These are phyloP conservation scores for Rhynchospora tenuis DNA, from an alignment of 176 grass and related monocot species.

Conservation along the genomic window DNA sequence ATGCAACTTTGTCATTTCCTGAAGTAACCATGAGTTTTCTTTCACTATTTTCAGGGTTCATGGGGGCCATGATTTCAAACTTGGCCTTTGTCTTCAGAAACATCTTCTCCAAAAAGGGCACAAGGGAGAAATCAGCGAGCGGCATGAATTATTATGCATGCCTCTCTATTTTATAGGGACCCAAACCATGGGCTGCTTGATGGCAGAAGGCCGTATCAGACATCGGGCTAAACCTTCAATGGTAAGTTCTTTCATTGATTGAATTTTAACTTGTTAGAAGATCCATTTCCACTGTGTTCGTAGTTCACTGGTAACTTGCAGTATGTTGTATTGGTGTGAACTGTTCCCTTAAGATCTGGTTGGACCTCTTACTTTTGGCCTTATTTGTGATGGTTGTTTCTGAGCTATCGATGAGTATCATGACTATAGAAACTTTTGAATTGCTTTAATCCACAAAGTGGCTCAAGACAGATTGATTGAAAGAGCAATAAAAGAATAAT, in stretches of 20 bases:
- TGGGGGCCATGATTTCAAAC: conserved; percentile 98
- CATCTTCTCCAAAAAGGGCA: conserved; percentile 87
- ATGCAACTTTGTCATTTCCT: not conserved
- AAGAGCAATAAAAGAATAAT: too few species aligned
- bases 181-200: conserved; percentile 73
- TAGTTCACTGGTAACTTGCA: not conserved
- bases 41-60: conserved; percentile 57
- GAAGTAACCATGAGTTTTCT: not conserved
- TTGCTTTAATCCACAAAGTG: too few species aligned
- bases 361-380: conserved; percentile 16
- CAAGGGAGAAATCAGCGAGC: conserved; percentile 74
- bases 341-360: not conserved
- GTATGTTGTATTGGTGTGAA: not conserved
- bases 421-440: too few species aligned
- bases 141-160: conserved; percentile 98
- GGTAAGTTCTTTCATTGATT: conserved; percentile 35
- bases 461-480: too few species aligned
- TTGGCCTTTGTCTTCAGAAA: conserved; percentile 95
- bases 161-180: conserved; percentile 80
- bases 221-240: conserved; percentile 68
- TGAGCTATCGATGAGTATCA: not conserved
- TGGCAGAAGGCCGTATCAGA: conserved; percentile 70
- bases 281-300: not conserved
- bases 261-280: conserved; percentile 2
- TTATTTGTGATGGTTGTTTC: not conserved